These are phyloP conservation scores for Alternaria tenuissima DNA, from an alignment of 2,329 filamentous ascomycete genomes.

Conservation along the genomic window DNA sequence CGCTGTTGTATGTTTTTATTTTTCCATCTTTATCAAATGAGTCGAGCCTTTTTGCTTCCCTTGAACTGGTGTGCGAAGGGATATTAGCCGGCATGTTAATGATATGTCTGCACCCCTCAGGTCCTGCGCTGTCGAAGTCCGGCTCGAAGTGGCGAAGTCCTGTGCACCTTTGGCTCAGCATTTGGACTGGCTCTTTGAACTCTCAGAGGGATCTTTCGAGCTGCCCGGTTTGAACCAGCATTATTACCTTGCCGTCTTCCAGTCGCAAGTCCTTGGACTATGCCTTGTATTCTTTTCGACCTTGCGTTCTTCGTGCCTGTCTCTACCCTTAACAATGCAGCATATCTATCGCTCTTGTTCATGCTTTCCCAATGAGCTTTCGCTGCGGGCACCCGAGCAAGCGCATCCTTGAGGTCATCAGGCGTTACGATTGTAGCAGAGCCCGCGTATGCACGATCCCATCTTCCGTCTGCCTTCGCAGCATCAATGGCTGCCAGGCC, in stretches of 20 bases:
- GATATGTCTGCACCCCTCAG: not conserved
- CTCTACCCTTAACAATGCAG: conserved; percentile 57
- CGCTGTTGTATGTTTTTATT: no score
- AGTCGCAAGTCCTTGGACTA: conserved; percentile 43
- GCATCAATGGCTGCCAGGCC: conserved; percentile 62
- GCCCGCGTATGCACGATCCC: conserved; percentile 65
- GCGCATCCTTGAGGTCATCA: conserved; percentile 57
- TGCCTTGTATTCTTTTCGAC: conserved; percentile 52
- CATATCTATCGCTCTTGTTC: conserved; percentile 57
- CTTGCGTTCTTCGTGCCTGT: conserved; percentile 48
- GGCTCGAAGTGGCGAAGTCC: not conserved
- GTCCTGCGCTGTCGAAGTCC: not conserved
- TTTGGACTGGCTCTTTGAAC: not conserved
- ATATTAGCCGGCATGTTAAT: not conserved
- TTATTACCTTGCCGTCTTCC: conserved; percentile 7
- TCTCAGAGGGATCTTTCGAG: not conserved
- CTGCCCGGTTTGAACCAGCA: not conserved
- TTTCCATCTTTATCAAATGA: not conserved
- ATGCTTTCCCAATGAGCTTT: conserved; percentile 55
- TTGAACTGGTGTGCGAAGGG: not conserved
- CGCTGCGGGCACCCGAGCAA: conserved; percentile 51
- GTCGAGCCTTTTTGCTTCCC: no score
- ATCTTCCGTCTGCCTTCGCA: conserved; percentile 66
- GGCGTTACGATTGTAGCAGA: conserved; percentile 59
- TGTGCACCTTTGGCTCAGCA: not conserved